phyloP scores from a whole-genome alignment of 2,329 filamentous ascomycete genomes.

The Colletotrichum chlorophyti region DNA sequence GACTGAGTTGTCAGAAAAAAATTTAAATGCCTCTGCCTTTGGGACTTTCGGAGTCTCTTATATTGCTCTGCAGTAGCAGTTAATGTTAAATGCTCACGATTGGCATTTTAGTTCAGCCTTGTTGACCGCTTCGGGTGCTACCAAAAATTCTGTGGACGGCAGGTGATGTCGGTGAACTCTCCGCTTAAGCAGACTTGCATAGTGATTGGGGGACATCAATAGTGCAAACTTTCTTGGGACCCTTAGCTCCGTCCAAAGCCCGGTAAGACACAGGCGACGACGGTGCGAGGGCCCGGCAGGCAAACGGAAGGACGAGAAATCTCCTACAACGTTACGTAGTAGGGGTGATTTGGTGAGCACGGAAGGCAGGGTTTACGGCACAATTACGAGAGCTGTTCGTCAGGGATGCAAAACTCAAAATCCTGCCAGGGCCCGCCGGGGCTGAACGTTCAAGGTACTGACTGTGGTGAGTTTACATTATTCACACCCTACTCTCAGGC shows the following conservation, averaged over 20 bases:
- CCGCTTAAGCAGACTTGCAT: slow-evolving; percentile 4
- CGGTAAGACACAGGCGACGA: neutral
- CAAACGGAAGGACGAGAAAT: too few relatives aligned
- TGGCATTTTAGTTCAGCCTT: slow-evolving; percentile 25
- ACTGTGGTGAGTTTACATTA: slow-evolving; percentile 9
- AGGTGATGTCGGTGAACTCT: slow-evolving; percentile 27
- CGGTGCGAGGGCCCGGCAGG: slow-evolving; percentile 11
- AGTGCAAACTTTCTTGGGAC: slow-evolving; percentile 24
- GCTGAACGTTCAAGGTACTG: slow-evolving; percentile 6
- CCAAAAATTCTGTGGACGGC: slow-evolving; percentile 14
- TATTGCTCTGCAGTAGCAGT: slow-evolving; percentile 11
- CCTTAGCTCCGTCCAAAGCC: slow-evolving; percentile 13
- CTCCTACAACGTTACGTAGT: too few relatives aligned
- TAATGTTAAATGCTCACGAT: slow-evolving; percentile 2
- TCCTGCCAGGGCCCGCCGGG: neutral
- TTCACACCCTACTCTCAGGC: slow-evolving; percentile 1
- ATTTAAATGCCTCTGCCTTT: neutral
- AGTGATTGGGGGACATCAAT: slow-evolving; percentile 22
- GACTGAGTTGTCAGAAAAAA: too few relatives aligned
- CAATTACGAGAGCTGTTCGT: neutral
- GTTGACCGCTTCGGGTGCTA: slow-evolving; percentile 15
- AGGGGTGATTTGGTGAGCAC: too few relatives aligned
- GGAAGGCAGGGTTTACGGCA: slow-evolving; percentile 20
- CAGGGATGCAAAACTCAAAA: slow-evolving; percentile 26
- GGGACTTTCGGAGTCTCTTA: slow-evolving; percentile 4